These are phyloP conservation scores for Ceratocystis alfenasii DNA, from an alignment of 2,329 filamentous ascomycete genomes.

Conservation along the genomic window DNA sequence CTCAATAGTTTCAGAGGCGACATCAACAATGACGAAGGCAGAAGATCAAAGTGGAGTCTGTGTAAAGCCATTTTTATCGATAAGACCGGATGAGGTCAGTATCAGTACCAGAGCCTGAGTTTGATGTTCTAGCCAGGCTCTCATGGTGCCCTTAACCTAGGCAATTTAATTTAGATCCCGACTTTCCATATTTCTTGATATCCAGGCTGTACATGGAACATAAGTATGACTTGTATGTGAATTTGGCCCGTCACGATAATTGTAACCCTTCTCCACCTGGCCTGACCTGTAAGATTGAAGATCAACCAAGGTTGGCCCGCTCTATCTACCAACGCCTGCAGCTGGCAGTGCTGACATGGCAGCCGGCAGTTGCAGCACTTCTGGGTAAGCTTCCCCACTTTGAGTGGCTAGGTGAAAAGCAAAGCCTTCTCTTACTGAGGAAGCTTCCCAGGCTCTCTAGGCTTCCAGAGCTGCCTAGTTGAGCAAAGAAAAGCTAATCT, in stretches of 20 bases:
- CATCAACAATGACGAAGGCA: neutral
- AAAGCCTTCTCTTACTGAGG: neutral
- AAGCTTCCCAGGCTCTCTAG: neutral
- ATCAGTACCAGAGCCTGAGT: neutral
- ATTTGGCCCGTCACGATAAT: too few relatives aligned
- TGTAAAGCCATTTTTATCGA: neutral
- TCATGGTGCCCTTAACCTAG: neutral
- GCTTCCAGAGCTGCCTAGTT: too few relatives aligned
- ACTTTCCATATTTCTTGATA: too few relatives aligned
- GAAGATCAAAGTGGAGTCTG: neutral
- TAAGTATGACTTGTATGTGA: too few relatives aligned
- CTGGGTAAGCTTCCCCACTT: neutral
- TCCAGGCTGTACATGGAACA: too few relatives aligned
- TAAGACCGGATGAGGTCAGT: neutral
- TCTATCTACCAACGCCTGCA: neutral
- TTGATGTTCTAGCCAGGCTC: neutral
- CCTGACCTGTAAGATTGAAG: too few relatives aligned
- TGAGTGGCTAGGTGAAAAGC: neutral
- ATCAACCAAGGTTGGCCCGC: neutral
- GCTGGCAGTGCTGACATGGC: neutral
- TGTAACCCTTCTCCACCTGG: too few relatives aligned
- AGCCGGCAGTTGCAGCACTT: neutral
- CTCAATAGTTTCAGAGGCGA: neutral
- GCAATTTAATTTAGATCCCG: too few relatives aligned
- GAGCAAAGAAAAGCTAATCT: too few relatives aligned